These are phyloP conservation scores for Orbilia quercus DNA, from an alignment of 2,329 filamentous ascomycete genomes.

Conservation along the genomic window DNA sequence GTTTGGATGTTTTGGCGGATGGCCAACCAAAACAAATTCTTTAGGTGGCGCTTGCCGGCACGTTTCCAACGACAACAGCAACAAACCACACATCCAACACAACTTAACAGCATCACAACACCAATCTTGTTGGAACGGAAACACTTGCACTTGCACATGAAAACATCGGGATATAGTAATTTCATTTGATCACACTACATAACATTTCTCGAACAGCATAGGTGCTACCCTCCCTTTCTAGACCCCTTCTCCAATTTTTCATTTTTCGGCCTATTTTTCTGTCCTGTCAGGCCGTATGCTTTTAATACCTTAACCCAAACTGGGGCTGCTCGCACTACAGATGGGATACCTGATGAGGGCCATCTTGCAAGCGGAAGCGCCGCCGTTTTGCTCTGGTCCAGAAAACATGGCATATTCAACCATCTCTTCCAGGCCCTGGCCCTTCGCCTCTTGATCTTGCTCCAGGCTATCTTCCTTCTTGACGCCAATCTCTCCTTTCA, in stretches of 20 bases:
- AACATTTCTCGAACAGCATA: no score
- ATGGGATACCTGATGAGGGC: neutral
- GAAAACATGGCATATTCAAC: neutral
- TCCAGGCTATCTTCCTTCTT: neutral
- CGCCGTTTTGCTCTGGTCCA: neutral
- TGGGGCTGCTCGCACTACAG: neutral
- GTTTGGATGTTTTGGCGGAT: slow-evolving; percentile 21
- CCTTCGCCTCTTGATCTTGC: no score
- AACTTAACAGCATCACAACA: no score
- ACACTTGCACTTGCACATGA: neutral
- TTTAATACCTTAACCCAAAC: neutral
- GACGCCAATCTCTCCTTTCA: slow-evolving; percentile 23
- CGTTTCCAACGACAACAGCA: slow-evolving; percentile 52
- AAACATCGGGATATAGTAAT: neutral
- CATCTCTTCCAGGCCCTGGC: neutral
- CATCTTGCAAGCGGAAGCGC: neutral
- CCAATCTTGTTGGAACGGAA: no score
- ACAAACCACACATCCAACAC: slow-evolving; percentile 23
- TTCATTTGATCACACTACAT: neutral
- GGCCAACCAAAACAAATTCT: slow-evolving; percentile 55
- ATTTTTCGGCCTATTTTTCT: neutral
- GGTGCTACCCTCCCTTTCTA: slow-evolving; percentile 45
- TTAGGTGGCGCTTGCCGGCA: slow-evolving; percentile 12
- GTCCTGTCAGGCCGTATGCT: no score
- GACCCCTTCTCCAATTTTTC: no score